Percentiles rank a stretch among this genome's conserved stretches.
These are phyloP conservation scores for Rhododendron vialii DNA, from an alignment of 148 eudicot species.

Conservation along the genomic window DNA sequence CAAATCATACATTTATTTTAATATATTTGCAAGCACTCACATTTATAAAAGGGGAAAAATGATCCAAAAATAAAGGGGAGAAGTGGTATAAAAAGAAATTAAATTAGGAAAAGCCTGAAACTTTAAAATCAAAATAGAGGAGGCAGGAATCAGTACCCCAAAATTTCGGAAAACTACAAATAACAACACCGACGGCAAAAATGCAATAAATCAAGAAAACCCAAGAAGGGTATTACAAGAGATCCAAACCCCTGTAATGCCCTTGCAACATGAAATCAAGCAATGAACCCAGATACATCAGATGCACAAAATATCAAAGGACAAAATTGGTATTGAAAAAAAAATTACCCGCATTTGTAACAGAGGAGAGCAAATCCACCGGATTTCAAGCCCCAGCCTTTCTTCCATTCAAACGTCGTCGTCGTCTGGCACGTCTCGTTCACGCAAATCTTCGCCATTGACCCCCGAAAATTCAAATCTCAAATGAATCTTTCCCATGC, in stretches of 20 bases:
- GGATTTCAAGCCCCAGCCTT: constrained; percentile 80
- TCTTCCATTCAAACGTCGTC: constrained; percentile 60
- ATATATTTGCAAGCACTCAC: not conserved
- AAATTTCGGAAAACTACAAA: not conserved
- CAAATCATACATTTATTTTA: not conserved
- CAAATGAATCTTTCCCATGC: not conserved
- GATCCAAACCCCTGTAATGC: constrained; percentile 19
- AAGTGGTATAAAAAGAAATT: not conserved
- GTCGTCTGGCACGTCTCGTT: constrained; percentile 53
- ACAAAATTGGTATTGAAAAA: constrained; percentile 15
- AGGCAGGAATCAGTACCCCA: not conserved
- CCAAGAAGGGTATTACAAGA: not conserved
- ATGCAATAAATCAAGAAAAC: not conserved
- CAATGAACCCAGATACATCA: not conserved
- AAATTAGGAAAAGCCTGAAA: not conserved
- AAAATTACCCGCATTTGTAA: constrained; percentile 65
- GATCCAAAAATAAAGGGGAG: not conserved
- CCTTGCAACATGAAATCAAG: constrained; percentile 10
- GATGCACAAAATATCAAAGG: not conserved
- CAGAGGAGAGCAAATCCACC: constrained; percentile 79
- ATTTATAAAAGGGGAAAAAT: not conserved
- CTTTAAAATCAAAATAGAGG: not conserved
- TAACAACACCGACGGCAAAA: not conserved
- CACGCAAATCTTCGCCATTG: constrained; percentile 79
- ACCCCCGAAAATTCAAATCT: constrained; percentile 21